These are phyloP conservation scores for Vanrija sp. DNA, from an alignment of 1,284 basidiomycete species.

Conservation along the genomic window DNA sequence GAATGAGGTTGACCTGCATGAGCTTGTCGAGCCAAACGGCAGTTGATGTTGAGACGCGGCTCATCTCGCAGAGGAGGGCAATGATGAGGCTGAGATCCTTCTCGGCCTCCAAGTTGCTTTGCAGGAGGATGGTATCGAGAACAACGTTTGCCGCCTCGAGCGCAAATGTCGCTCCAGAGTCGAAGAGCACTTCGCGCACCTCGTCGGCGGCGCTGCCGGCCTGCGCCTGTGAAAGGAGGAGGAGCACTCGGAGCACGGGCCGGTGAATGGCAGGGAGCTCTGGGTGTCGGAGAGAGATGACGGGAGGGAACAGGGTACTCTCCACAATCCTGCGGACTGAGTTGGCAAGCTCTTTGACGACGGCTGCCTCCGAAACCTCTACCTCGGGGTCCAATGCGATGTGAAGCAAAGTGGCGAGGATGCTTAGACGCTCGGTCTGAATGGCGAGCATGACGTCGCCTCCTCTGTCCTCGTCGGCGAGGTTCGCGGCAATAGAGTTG, in stretches of 20 bases:
- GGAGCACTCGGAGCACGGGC: slow-evolving; percentile 71
- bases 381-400: slow-evolving; percentile 58
- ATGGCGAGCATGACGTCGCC: slow-evolving; percentile 83
- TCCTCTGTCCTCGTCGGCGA: slow-evolving; percentile 65
- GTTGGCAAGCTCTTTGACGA: slow-evolving; percentile 56
- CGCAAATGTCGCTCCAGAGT: slow-evolving; percentile 29
- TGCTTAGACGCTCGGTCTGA: slow-evolving; percentile 67
- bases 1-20: slow-evolving; percentile 75
- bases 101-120: slow-evolving; percentile 15
- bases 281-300: slow-evolving; percentile 67
- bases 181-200: slow-evolving; percentile 25
- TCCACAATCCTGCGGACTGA: slow-evolving; percentile 65
- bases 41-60: slow-evolving; percentile 13
- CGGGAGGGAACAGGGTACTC: slow-evolving; percentile 69
- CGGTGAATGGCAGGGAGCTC: slow-evolving; percentile 71
- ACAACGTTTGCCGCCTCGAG: slow-evolving; percentile 39
- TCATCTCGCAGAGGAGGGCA: slow-evolving; percentile 36
- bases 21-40: slow-evolving; percentile 70
- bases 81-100: slow-evolving; percentile 37
- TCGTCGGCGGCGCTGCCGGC: slow-evolving; percentile 8
- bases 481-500: slow-evolving; percentile 60
- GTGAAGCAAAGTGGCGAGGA: slow-evolving; percentile 72
- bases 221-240: slow-evolving; percentile 56
- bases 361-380: slow-evolving; percentile 49
- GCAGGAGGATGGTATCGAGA: slow-evolving; percentile 23